phyloP scores from a whole-genome alignment of 768 basidiomycete species.

The Hericium alpestre region DNA sequence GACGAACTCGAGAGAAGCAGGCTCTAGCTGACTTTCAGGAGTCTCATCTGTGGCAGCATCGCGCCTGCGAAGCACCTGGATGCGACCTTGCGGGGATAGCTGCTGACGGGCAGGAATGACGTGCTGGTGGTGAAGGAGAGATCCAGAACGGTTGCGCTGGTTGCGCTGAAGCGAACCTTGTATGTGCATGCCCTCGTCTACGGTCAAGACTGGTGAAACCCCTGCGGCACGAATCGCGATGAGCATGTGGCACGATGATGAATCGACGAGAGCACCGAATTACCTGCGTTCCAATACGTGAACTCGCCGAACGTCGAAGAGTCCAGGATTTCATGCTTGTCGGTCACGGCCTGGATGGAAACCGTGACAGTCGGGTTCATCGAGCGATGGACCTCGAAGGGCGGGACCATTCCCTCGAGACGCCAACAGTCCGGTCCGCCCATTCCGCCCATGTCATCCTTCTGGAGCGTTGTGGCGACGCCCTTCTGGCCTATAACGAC shows the following conservation, averaged over 20 bases:
- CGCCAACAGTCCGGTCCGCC: conserved; percentile 47
- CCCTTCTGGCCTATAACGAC: conserved; percentile 65
- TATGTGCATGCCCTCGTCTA: background rate
- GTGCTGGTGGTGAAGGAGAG: background rate
- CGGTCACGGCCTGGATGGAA: conserved; percentile 53
- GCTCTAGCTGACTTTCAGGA: conserved; percentile 33
- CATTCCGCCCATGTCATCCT: conserved; percentile 32
- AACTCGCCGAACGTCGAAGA: conserved; percentile 64
- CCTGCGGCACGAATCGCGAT: background rate
- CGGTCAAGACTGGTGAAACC: background rate
- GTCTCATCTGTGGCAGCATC: conserved; percentile 16
- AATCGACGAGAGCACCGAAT: background rate
- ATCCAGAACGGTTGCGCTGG: background rate
- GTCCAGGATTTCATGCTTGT: conserved; percentile 45
- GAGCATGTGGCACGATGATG: background rate
- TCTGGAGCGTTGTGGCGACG: conserved; percentile 54
- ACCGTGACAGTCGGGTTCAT: conserved; percentile 37
- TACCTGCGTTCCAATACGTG: conserved; percentile 46
- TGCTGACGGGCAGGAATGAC: background rate
- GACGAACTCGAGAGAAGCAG: conserved; percentile 50
- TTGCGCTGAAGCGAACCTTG: background rate
- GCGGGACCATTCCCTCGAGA: conserved; percentile 52
- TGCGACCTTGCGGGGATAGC: background rate
- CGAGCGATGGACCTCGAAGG: conserved; percentile 31
- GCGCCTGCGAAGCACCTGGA: conserved; percentile 13